A percentile compares a stretch with the other conserved stretches of the same genome.
Conservation (phyloP, 225 moss, liverwort and hornwort species). For the Anthoceros angustus region DNA sequence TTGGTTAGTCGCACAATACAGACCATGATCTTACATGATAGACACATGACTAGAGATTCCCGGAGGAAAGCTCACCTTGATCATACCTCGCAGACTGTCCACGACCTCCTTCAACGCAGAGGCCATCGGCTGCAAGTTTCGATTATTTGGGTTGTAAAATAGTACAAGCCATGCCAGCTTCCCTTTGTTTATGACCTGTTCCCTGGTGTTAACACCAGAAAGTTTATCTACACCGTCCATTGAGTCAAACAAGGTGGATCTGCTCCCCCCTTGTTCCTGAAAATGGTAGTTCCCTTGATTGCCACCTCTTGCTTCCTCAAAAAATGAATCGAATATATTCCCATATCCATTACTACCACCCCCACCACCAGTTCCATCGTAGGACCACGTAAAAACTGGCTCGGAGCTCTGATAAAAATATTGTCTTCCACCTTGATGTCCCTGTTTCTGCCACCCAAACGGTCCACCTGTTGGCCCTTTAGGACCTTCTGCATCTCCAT, state of each 20-base stretch:
- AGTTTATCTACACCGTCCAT: slow-evolving; percentile 15
- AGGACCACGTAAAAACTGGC: background rate
- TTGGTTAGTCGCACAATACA: slow-evolving; percentile 24
- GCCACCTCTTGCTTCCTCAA: background rate
- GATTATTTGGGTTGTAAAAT: slow-evolving; percentile 11
- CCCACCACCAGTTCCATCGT: slow-evolving; percentile 14
- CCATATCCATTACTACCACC: slow-evolving; percentile 14
- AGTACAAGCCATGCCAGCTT: slow-evolving; percentile 25
- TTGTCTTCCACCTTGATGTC: slow-evolving; percentile 7
- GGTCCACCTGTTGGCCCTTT: slow-evolving; percentile 5
- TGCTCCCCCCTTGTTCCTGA: background rate
- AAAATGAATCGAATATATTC: background rate
- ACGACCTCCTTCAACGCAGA: slow-evolving; percentile 13
- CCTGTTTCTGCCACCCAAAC: slow-evolving; percentile 9
- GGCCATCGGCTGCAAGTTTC: slow-evolving; percentile 13
- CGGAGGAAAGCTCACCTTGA: slow-evolving; percentile 13
- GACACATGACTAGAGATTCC: slow-evolving; percentile 6
- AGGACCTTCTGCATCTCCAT: slow-evolving; percentile 49
- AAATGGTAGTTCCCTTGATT: background rate
- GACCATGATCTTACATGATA: slow-evolving; percentile 10
- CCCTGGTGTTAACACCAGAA: slow-evolving; percentile 10
- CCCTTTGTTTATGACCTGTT: slow-evolving; percentile 15
- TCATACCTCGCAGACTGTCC: slow-evolving; percentile 12
- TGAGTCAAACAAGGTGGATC: slow-evolving; percentile 8
- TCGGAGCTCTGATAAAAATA: background rate